Evolutionary conservation across 192 early-diverging fungal species (phyloP).

Genomic region (Mortierella antarctica): DNA sequence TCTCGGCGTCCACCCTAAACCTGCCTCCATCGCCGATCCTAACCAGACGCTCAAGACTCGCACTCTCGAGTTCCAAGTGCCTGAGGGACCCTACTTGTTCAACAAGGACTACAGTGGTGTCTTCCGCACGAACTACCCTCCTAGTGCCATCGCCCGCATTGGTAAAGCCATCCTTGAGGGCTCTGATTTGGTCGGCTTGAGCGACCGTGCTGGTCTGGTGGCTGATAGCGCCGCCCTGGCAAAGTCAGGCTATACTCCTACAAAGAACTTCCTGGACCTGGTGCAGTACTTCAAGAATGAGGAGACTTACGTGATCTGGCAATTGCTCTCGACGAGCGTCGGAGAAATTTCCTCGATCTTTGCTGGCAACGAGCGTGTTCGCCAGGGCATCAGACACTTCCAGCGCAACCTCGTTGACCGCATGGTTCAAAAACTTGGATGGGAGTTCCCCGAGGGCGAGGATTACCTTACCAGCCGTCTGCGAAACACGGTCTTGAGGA

Average conservation of each 20-base stretch:
- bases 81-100: constrained; percentile 77
- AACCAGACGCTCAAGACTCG: constrained; percentile 61
- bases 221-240: constrained; percentile 85
- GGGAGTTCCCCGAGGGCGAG: constrained; percentile 78
- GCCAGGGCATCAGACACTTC: constrained; percentile 71
- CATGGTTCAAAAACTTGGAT: constrained; percentile 80
- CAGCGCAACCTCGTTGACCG: constrained; percentile 77
- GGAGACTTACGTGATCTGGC: constrained; percentile 83
- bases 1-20: constrained; percentile 64
- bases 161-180: constrained; percentile 64
- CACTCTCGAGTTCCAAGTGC: constrained; percentile 60
- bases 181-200: constrained; percentile 56
- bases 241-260: constrained; percentile 79
- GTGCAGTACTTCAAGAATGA: constrained; percentile 81
- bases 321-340: constrained; percentile 67
- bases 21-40: constrained; percentile 41
- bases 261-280: constrained; percentile 78
- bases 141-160: constrained; percentile 61
- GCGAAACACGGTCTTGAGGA: constrained; percentile 80
- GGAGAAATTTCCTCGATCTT: constrained; percentile 71
- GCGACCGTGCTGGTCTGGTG: constrained; percentile 86
- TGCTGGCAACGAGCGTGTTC: constrained; percentile 70
- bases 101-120: constrained; percentile 85
- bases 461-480: constrained; percentile 80
- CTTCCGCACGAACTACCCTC: constrained; percentile 87